These are phyloP conservation scores for Cicer yamashitae DNA, from an alignment of 306 rosid species.

Conservation along the genomic window DNA sequence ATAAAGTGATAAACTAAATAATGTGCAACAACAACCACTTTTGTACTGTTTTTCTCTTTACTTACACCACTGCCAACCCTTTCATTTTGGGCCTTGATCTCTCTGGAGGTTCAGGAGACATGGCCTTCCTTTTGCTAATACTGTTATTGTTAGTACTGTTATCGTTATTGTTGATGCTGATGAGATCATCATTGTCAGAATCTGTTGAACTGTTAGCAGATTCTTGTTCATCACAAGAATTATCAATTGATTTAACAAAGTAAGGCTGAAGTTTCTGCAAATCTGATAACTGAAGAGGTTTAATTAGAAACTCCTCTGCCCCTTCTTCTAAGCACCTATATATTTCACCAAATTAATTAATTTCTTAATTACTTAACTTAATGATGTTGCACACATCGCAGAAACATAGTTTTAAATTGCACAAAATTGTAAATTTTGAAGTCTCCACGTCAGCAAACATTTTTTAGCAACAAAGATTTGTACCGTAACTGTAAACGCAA, in stretches of 20 bases:
- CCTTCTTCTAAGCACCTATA: constrained; percentile 93
- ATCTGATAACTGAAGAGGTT: constrained; percentile 85
- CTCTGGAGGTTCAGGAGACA: constrained; percentile 63
- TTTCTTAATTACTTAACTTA: background rate
- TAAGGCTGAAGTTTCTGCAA: constrained; percentile 77
- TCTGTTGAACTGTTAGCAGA: constrained; percentile 34
- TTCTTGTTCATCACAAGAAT: constrained; percentile 43
- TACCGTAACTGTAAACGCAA: no score
- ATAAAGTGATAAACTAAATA: constrained; percentile 35
- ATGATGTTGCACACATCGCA: background rate
- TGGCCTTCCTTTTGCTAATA: constrained; percentile 65
- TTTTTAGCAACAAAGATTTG: no score
- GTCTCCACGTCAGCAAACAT: no score
- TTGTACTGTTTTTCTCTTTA: background rate
- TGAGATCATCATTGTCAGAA: constrained; percentile 31
- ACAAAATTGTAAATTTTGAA: no score
- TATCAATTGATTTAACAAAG: constrained; percentile 60
- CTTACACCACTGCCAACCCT: constrained; percentile 52
- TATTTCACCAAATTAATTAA: background rate
- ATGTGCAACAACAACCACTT: constrained; percentile 9
- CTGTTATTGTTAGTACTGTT: constrained; percentile 25
- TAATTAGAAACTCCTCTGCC: constrained; percentile 89
- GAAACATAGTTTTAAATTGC: no score
- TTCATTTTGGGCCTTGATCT: constrained; percentile 70
- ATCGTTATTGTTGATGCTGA: constrained; percentile 7